These are phyloP conservation scores for Podospora sp. DNA, from an alignment of 495 filamentous ascomycete genomes.

Conservation along the genomic window DNA sequence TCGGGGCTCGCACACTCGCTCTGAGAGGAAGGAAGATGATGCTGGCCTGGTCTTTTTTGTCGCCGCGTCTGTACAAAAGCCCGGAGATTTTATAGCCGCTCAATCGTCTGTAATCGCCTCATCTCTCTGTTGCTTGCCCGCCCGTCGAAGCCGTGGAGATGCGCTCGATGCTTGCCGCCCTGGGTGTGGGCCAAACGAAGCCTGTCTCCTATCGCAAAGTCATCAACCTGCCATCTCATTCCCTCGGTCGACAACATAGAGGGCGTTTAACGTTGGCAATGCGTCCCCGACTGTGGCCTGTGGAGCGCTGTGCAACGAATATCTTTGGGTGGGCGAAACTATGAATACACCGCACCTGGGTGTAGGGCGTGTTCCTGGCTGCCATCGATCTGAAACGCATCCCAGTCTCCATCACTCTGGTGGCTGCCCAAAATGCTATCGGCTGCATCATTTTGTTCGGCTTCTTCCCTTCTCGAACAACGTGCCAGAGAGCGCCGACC, in stretches of 20 bases:
- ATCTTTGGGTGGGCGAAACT: background rate
- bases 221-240: background rate
- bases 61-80: background rate
- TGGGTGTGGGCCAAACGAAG: constrained; percentile 1
- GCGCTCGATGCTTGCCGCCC: background rate
- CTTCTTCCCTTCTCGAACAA: background rate
- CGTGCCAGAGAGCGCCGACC: too few relatives aligned
- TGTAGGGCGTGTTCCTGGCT: background rate
- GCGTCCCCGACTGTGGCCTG: background rate
- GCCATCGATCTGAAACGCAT: constrained; percentile 14
- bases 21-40: background rate
- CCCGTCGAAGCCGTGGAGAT: background rate
- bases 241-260: background rate
- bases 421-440: background rate
- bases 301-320: too few relatives aligned
- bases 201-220: background rate
- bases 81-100: background rate
- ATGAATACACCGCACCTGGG: background rate
- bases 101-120: background rate
- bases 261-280: background rate
- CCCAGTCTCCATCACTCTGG: background rate
- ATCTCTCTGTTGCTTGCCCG: background rate
- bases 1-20: background rate
- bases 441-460: background rate
- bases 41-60: background rate